These are phyloP conservation scores for Tylopilus intermedius DNA, from an alignment of 768 basidiomycete genomes.

Conservation along the genomic window DNA sequence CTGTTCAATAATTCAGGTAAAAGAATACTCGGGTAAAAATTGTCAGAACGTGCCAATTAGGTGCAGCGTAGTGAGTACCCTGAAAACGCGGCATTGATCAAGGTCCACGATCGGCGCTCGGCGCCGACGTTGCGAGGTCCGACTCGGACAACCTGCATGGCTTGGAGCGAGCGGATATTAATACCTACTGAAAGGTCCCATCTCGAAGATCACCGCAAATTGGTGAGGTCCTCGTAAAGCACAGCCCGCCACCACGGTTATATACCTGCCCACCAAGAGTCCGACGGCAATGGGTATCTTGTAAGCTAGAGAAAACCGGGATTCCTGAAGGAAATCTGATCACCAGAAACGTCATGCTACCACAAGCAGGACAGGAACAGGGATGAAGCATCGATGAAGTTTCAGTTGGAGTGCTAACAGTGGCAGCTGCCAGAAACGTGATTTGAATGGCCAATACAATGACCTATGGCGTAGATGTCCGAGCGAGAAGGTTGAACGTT, in stretches of 20 bases:
- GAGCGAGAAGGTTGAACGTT: too few species aligned
- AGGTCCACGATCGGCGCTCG: not conserved
- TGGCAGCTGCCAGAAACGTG: too few species aligned
- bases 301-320: not conserved
- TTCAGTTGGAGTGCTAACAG: too few species aligned
- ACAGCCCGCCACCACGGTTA: not conserved
- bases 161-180: not conserved
- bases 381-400: too few species aligned
- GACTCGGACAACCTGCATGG: not conserved
- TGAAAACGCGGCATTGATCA: not conserved
- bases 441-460: too few species aligned
- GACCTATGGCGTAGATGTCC: too few species aligned
- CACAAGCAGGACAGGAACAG: not conserved
- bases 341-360: not conserved
- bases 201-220: not conserved
- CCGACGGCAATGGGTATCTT: not conserved
- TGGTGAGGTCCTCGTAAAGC: not conserved
- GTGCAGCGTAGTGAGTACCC: not conserved
- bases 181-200: not conserved
- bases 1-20: too few species aligned
- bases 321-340: not conserved
- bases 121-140: not conserved
- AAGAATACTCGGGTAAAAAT: too few species aligned
- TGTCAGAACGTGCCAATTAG: too few species aligned
- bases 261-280: not conserved